Percentiles rank a stretch among this genome's conserved stretches.
These are phyloP conservation scores for Phyllosticta paracitricarpa DNA, from an alignment of 2,329 filamentous ascomycete genomes.

Conservation along the genomic window DNA sequence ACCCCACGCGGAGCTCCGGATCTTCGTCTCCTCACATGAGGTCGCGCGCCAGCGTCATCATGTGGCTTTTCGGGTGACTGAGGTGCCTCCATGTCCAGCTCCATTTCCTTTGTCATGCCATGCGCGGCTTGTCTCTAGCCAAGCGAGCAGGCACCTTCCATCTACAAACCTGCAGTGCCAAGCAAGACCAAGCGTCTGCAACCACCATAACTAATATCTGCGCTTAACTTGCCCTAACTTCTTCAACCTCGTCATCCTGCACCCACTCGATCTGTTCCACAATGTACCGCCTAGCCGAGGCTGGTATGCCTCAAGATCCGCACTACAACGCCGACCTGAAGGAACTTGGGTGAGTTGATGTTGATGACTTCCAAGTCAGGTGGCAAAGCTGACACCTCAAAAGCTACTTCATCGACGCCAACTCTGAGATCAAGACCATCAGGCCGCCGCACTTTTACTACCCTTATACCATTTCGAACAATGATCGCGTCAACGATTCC, in stretches of 20 bases:
- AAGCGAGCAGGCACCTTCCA: neutral
- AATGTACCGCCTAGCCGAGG: constrained; percentile 69
- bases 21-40: neutral
- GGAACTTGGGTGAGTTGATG: constrained; percentile 55
- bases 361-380: neutral
- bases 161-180: neutral
- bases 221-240: neutral
- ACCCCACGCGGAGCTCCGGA: neutral
- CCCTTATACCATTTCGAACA: constrained; percentile 63
- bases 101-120: neutral
- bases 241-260: neutral
- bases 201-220: neutral
- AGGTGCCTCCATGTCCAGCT: no score
- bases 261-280: constrained; percentile 13
- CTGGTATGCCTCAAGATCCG: constrained; percentile 60
- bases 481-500: constrained; percentile 65
- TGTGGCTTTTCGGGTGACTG: neutral
- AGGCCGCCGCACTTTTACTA: constrained; percentile 59
- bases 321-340: constrained; percentile 55
- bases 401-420: constrained; percentile 69
- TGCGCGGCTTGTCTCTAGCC: neutral
- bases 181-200: neutral
- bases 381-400: constrained; percentile 1
- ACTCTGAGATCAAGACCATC: constrained; percentile 65
- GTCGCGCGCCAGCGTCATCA: neutral